Evolutionary conservation across 2,329 filamentous ascomycete species (phyloP).

Genomic region (Pseudogymnoascus sp.): DNA sequence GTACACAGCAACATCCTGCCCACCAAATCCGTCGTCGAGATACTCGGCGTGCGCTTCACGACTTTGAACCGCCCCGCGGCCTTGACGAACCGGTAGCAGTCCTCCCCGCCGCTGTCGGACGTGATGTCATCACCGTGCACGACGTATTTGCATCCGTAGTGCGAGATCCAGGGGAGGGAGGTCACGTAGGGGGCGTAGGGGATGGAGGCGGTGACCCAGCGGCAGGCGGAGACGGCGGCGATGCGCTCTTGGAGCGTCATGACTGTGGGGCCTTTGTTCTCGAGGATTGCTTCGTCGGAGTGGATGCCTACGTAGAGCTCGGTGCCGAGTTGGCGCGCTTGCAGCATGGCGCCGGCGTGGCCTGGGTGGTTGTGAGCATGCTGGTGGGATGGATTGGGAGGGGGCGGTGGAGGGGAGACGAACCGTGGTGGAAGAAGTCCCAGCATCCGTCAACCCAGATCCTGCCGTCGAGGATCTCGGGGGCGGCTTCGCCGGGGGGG

Average conservation of each 20-base stretch:
- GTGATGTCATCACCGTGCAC: constrained; percentile 97
- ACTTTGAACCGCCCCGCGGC: constrained; percentile 89
- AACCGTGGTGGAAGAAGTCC: constrained; percentile 97
- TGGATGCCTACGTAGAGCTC: constrained; percentile 90
- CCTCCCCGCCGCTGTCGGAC: constrained; percentile 83
- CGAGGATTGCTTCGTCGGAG: constrained; percentile 88
- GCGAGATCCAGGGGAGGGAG: constrained; percentile 82
- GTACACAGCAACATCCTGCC: constrained; percentile 96
- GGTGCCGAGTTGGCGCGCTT: constrained; percentile 82
- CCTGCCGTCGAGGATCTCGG: constrained; percentile 49
- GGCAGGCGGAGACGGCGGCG: constrained; percentile 85
- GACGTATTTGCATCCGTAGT: constrained; percentile 92
- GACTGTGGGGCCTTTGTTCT: constrained; percentile 96
- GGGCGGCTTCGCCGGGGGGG: constrained; percentile 24
- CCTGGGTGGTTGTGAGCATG: constrained; percentile 41
- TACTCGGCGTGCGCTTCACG: constrained; percentile 90
- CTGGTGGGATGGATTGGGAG: background rate
- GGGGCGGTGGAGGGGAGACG: constrained; percentile 17
- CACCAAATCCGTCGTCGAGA: constrained; percentile 96
- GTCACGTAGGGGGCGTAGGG: constrained; percentile 91
- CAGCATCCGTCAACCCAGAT: constrained; percentile 99
- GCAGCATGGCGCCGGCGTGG: constrained; percentile 93
- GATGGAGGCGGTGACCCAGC: constrained; percentile 83
- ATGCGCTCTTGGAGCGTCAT: constrained; percentile 89
- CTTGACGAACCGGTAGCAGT: constrained; percentile 98